A percentile compares a stretch with the other conserved stretches of the same genome.
Conservation (phyloP, 225 moss, liverwort and hornwort species). For the Ulota crispa region DNA sequence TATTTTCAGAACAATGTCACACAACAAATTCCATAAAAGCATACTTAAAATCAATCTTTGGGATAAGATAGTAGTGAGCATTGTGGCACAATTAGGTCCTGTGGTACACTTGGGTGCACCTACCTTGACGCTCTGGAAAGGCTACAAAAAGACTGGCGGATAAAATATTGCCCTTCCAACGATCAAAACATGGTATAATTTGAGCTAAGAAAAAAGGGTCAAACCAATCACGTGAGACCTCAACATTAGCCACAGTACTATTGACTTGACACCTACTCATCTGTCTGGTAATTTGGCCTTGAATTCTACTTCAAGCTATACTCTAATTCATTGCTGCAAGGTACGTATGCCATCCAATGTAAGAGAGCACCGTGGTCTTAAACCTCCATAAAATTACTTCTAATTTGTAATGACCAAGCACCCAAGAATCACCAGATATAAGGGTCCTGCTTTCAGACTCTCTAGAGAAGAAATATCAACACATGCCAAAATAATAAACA, state of each 20-base stretch:
- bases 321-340: slow-evolving; percentile 6
- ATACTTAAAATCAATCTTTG: too few species aligned
- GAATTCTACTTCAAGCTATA: neutral
- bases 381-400: slow-evolving; percentile 11
- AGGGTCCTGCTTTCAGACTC: slow-evolving; percentile 13
- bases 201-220: neutral
- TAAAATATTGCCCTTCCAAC: neutral
- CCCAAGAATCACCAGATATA: neutral
- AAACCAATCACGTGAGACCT: neutral
- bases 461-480: slow-evolving; percentile 13
- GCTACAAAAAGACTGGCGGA: neutral
- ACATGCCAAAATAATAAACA: slow-evolving; percentile 15
- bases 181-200: neutral
- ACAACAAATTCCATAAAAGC: too few species aligned
- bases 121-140: too few species aligned
- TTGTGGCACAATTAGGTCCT: too few species aligned
- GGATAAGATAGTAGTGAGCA: too few species aligned
- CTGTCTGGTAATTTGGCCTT: neutral
- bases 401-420: slow-evolving; percentile 10
- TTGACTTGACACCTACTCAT: neutral
- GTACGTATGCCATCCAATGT: neutral
- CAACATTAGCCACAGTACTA: neutral
- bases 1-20: too few species aligned
- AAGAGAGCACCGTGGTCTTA: neutral
- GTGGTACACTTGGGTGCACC: too few species aligned